These are phyloP conservation scores for Triticum turgidum DNA, from an alignment of 176 grass and related monocot genomes.

Conservation along the genomic window DNA sequence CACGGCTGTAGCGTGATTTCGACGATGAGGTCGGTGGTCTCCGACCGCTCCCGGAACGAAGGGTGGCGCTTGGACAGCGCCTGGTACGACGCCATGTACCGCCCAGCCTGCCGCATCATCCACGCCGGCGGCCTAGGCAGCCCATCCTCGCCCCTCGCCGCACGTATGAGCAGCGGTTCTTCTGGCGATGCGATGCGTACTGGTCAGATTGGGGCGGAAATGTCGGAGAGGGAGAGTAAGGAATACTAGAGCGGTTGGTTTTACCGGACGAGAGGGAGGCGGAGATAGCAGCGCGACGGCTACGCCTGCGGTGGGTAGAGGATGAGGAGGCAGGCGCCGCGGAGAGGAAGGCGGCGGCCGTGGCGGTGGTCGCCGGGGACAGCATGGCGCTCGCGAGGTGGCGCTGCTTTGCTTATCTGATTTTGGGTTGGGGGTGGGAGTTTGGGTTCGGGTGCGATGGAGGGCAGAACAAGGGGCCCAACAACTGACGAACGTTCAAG, in stretches of 20 bases:
- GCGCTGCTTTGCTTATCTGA: conserved; percentile 22
- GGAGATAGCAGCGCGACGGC: neutral
- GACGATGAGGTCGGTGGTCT: conserved; percentile 88
- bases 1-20: conserved; percentile 94
- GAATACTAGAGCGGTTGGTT: neutral
- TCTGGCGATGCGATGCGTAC: conserved; percentile 37
- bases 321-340: conserved; percentile 18
- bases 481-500: neutral
- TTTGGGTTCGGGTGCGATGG: conserved; percentile 14
- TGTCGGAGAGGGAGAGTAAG: neutral
- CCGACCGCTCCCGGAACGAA: conserved; percentile 88
- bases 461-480: conserved; percentile 3
- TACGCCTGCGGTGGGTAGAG: neutral
- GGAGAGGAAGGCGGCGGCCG: conserved; percentile 30
- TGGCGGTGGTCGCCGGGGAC: neutral
- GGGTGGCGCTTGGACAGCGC: conserved; percentile 85
- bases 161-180: conserved; percentile 79
- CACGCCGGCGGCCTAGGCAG: conserved; percentile 78
- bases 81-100: conserved; percentile 93
- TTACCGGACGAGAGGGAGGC: conserved; percentile 43
- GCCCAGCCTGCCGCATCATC: conserved; percentile 99
- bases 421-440: conserved; percentile 9
- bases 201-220: conserved; percentile 32
- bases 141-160: conserved; percentile 64
- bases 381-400: neutral